phyloP scores from a whole-genome alignment of 371 early-diverging fungal genomes.

The Apophysomyces trapeziformis region DNA sequence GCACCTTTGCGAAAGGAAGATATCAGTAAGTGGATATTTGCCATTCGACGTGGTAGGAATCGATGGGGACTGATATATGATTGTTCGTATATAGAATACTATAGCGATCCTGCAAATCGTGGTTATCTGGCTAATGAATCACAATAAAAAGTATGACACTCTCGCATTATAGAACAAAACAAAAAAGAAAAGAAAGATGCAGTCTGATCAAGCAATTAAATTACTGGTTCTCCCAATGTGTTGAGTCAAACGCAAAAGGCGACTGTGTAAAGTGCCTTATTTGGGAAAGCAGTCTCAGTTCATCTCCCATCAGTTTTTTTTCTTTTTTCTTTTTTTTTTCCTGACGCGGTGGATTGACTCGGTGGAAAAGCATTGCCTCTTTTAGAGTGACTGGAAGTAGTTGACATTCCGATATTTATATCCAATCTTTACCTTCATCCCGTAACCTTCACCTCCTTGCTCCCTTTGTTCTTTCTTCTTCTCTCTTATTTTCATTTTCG shows the following conservation, averaged over 20 bases:
- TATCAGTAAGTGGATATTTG: conserved; percentile 43
- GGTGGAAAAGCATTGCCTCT: conserved; percentile 48
- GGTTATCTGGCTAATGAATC: conserved; percentile 66
- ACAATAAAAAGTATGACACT: not conserved
- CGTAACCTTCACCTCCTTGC: conserved; percentile 13
- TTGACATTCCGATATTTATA: conserved; percentile 15
- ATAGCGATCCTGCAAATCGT: conserved; percentile 66
- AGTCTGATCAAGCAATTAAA: no score
- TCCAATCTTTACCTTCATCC: conserved; percentile 9
- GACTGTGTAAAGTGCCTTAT: no score
- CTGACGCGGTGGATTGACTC: conserved; percentile 57
- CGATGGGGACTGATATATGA: not conserved
- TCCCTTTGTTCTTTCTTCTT: conserved; percentile 16
- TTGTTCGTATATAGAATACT: conserved; percentile 43
- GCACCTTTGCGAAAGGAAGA: conserved; percentile 57
- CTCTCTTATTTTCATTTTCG: conserved; percentile 21
- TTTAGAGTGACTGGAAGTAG: conserved; percentile 23
- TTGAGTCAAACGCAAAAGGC: no score
- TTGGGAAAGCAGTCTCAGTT: no score
- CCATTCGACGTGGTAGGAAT: no score
- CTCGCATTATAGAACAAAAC: not conserved
- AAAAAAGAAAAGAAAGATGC: not conserved
- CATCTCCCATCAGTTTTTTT: not conserved
- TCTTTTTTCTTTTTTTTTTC: conserved; percentile 26
- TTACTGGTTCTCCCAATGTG: no score